These are phyloP conservation scores for Fusarium piperis DNA, from an alignment of 2,329 filamentous ascomycete species.

Conservation along the genomic window DNA sequence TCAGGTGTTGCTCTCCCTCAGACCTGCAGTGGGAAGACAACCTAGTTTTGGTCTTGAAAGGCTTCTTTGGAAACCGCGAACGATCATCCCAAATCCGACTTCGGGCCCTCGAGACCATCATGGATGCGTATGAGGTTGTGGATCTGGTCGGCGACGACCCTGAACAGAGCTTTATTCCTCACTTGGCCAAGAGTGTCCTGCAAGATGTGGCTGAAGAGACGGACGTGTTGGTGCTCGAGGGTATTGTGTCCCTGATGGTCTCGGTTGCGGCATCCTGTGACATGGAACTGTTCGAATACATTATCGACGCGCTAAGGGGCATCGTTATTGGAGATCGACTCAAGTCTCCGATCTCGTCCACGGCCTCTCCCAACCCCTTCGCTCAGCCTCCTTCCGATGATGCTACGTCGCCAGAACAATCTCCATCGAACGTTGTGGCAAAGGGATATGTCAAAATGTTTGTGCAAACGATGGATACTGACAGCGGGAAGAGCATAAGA, in stretches of 20 bases:
- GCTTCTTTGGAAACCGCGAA: slow-evolving; percentile 70
- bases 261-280: slow-evolving; percentile 70
- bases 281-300: slow-evolving; percentile 66
- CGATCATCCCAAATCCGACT: slow-evolving; percentile 71
- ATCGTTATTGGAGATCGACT: slow-evolving; percentile 61
- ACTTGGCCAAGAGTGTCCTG: slow-evolving; percentile 70
- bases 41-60: slow-evolving; percentile 66
- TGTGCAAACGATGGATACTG: slow-evolving; percentile 74
- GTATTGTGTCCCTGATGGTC: slow-evolving; percentile 71
- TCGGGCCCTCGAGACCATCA: slow-evolving; percentile 68
- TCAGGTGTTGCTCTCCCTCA: slow-evolving; percentile 76
- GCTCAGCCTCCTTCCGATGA: slow-evolving; percentile 33
- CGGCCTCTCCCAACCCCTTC: slow-evolving; percentile 39
- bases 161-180: slow-evolving; percentile 64
- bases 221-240: slow-evolving; percentile 71
- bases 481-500: slow-evolving; percentile 70
- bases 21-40: slow-evolving; percentile 75
- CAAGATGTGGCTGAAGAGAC: slow-evolving; percentile 69
- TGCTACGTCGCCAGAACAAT: slow-evolving; percentile 51
- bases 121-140: slow-evolving; percentile 67
- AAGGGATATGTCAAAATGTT: slow-evolving; percentile 80
- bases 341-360: slow-evolving; percentile 52
- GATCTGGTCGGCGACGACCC: slow-evolving; percentile 68
- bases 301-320: slow-evolving; percentile 62
- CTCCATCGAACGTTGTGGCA: slow-evolving; percentile 75